phyloP scores from a whole-genome alignment of 805 yeast genomes.

The Scheffersomyces amazonensis region DNA sequence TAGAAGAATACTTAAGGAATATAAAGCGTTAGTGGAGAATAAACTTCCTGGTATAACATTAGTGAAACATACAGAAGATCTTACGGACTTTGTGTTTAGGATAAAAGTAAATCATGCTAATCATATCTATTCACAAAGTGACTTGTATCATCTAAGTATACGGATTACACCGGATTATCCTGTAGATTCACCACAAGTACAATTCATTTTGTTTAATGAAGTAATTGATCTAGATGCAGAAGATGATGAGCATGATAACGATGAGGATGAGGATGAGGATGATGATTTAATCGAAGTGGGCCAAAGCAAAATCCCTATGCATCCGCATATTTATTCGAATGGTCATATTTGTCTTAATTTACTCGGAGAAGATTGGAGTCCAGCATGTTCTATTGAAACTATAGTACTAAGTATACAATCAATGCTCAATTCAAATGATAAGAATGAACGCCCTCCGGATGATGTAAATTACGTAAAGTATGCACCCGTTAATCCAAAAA shows the following conservation, averaged over 20 bases:
- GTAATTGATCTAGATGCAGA: slow-evolving; percentile 3
- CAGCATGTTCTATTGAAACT: slow-evolving; percentile 52
- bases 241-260: slow-evolving; percentile 5
- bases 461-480: slow-evolving; percentile 44
- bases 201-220: slow-evolving; percentile 34
- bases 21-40: slow-evolving; percentile 10
- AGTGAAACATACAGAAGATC: slow-evolving; percentile 12
- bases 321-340: slow-evolving; percentile 73
- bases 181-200: slow-evolving; percentile 55
- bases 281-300: slow-evolving; percentile 4
- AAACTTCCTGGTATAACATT: slow-evolving; percentile 22
- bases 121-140: slow-evolving; percentile 12
- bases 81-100: slow-evolving; percentile 19
- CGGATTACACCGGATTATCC: slow-evolving; percentile 49
- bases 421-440: slow-evolving; percentile 51
- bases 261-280: slow-evolving; percentile 7
- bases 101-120: slow-evolving; percentile 10
- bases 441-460: slow-evolving; percentile 54
- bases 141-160: slow-evolving; percentile 41
- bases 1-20: slow-evolving; percentile 28
- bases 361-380: slow-evolving; percentile 66
- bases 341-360: slow-evolving; percentile 77
- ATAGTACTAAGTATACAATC: slow-evolving; percentile 60
- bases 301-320: slow-evolving; percentile 49
- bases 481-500: slow-evolving; percentile 61